These are phyloP conservation scores for Boletus sensibilis DNA, from an alignment of 768 basidiomycete genomes.

Conservation along the genomic window DNA sequence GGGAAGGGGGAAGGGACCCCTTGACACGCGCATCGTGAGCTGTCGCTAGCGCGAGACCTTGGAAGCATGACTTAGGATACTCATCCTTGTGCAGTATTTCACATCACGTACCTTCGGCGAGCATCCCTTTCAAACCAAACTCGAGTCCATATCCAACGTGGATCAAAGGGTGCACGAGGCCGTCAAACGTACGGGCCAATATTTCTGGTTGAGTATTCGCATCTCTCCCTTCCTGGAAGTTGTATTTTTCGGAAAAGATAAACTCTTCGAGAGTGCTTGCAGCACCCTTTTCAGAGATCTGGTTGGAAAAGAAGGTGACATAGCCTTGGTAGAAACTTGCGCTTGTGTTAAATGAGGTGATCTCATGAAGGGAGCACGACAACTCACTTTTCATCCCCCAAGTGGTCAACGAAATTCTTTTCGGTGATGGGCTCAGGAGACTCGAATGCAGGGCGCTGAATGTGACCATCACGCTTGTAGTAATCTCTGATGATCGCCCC, in stretches of 20 bases:
- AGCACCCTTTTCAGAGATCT: conserved; percentile 19
- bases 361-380: not conserved
- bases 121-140: conserved; percentile 59
- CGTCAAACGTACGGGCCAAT: conserved; percentile 48
- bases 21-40: conserved; percentile 33
- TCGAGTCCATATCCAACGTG: conserved; percentile 62
- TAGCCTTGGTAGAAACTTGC: conserved; percentile 30
- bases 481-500: conserved; percentile 25
- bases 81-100: not conserved
- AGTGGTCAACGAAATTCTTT: conserved; percentile 23
- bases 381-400: conserved; percentile 29
- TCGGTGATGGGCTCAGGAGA: conserved; percentile 26
- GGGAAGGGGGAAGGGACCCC: conserved; percentile 31
- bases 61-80: not conserved
- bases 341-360: not conserved
- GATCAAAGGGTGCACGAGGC: conserved; percentile 61
- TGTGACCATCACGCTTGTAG: conserved; percentile 20
- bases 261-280: conserved; percentile 25
- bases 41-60: conserved; percentile 27
- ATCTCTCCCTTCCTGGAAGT: conserved; percentile 16
- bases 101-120: conserved; percentile 52
- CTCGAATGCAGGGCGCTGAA: conserved; percentile 25
- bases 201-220: conserved; percentile 43
- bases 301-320: conserved; percentile 24
- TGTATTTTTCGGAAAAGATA: conserved; percentile 32